Evolutionary conservation across 2,329 filamentous ascomycete genomes (phyloP), one percentile per base, ranked within the genome.

Genomic region (Ciborinia camelliae): DNA sequence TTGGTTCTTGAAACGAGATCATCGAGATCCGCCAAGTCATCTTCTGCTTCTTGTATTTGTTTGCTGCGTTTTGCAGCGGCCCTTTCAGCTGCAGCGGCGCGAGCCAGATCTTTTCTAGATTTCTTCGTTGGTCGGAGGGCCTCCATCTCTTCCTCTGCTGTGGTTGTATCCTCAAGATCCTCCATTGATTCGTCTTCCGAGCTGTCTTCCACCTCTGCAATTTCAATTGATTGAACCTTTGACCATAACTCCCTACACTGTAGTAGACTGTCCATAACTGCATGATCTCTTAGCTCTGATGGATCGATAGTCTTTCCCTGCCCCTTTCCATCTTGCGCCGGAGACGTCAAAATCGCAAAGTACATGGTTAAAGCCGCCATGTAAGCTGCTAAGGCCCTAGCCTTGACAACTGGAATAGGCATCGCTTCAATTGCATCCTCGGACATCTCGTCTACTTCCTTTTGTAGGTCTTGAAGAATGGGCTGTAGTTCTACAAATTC

Each of bases 311-410:
- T 83, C 65, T 86, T 82, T 15, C 79, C 77, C 0, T 79, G 77
- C 9, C 81, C 82, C 43, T 81, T 78, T 0, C 80, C 79, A 65
- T 87, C 86, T 58, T 87, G 82, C 2, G 88, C 84, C 0, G 91
- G 88, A 0, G 92, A 96, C 14, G 92, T 91, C n/a, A 99, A 80
- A 43, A 98, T 84, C 45, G 93, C 91, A 76, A 99, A 97, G 77
- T 99, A 99, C 86, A 97, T 93, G 57, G 90, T 89, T 70, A 99
- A 81, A 1, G 91, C 84, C 51, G 90, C 92, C 30, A 98, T 81
- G 74, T 99, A 98, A 66, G 92, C 91, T 6, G 91, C 89, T 47
- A 96, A 81, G 14, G 93, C 87, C 76, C 91, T 88, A 74, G 90
- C 88, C 75, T 94, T 95, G 65, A 91, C 82, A 10, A 87, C 81